Evolutionary conservation across 352 stramenopile genomes (phyloP), one percentile per base, ranked within the genome.

Genomic region (Phytophthora tubulina): DNA sequence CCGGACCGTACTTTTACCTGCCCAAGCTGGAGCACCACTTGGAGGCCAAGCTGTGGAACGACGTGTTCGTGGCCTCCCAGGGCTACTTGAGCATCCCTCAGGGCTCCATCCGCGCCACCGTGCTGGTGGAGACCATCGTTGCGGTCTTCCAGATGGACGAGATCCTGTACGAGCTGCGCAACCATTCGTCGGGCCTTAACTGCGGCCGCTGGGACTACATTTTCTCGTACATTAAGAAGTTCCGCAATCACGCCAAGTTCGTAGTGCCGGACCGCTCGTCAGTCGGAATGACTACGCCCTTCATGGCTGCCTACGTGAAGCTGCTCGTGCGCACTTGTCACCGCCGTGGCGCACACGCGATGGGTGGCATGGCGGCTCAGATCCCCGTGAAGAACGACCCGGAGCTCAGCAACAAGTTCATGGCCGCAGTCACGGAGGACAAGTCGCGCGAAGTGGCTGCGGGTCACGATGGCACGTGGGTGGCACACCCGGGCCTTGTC

Each of bases 81-180:
- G 83, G 82, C 44, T 98, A 97, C 73, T 75, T 99, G 53, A 91
- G 86, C 45, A 85, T 99, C 13, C 93, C 93, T n/a, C 70, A 89
- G 5, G 94, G 95, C 21, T 98, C 94, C 4, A 95, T 98, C 60
- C 89, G 93, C 46, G 94, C 93, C 3, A 99, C 96, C 4, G 93
- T 98, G 48, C 81, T 99, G n/a, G 89, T 99, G 52, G 97, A 99
- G 76, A 99, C 96, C 10, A 98, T 99, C 70, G 88, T 97, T 41
- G 96, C 96, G 7, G 96, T 97, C 9, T 99, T 98, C 82, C 92
- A 99, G 79, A 99, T 99, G 95, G 96, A 99, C 63, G 97, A 99
- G 64, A 95, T 96, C 58, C 81, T 99, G 48, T 99, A 98, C 75
- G 96, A 99, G 77, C 82, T 99, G 51, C 90, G 93, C 38, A 86